Percentiles rank a stretch among this genome's conserved stretches.
These are phyloP conservation scores for Triticum turgidum DNA, from an alignment of 176 grass and related monocot species.

Conservation along the genomic window DNA sequence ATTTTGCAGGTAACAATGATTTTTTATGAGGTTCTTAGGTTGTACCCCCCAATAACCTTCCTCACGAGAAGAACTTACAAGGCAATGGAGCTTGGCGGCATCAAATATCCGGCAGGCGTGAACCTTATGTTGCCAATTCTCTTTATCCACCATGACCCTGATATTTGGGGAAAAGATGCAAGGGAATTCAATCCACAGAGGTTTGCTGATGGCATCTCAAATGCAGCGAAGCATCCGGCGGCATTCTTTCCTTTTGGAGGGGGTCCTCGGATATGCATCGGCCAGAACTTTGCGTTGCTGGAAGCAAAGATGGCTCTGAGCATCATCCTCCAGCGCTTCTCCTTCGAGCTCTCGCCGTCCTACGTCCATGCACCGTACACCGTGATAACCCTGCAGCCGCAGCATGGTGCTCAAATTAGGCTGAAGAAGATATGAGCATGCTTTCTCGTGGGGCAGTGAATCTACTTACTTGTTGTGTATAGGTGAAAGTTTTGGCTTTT, in stretches of 20 bases:
- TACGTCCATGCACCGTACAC: slow-evolving; percentile 56
- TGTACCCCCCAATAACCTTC: slow-evolving; percentile 44
- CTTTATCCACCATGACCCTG: slow-evolving; percentile 53
- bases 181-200: slow-evolving; percentile 65
- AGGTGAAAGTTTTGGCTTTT: background rate
- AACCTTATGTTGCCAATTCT: slow-evolving; percentile 40
- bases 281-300: background rate
- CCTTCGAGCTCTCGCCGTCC: background rate
- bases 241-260: slow-evolving; percentile 69
- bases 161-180: slow-evolving; percentile 59
- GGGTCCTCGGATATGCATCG: slow-evolving; percentile 68
- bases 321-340: slow-evolving; percentile 35
- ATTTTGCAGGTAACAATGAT: slow-evolving; percentile 59
- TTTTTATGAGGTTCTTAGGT: slow-evolving; percentile 62
- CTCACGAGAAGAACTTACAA: slow-evolving; percentile 47
- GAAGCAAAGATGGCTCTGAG: slow-evolving; percentile 63
- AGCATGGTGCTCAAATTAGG: slow-evolving; percentile 37
- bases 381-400: slow-evolving; percentile 24
- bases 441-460: background rate
- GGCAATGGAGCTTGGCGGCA: slow-evolving; percentile 42
- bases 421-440: slow-evolving; percentile 44
- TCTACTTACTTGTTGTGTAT: background rate
- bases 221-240: slow-evolving; percentile 40
- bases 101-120: slow-evolving; percentile 59
- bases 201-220: slow-evolving; percentile 61